Base-by-base conservation (phyloP, 2,329 filamentous ascomycete species). In the Lecanicillium sp. region DNA sequence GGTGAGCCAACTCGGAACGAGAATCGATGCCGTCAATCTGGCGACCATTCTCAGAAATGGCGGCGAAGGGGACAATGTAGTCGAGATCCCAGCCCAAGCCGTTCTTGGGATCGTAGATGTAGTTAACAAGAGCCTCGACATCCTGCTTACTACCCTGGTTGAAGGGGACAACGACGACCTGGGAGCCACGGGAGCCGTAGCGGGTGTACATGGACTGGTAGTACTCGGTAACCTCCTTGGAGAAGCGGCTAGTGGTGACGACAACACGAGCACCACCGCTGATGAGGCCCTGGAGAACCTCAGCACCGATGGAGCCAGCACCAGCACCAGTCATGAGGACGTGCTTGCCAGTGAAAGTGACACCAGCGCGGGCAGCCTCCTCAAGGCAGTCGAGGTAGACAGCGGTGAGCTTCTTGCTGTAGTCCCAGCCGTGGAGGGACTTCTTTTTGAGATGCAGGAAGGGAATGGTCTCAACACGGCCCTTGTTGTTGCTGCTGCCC, bases 111-210 rank as follows among this genome's bases (percentile, higher is more conserved):
- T 97, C 91, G 66, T 96, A 98, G 63, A 98, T 94, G 74, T 97
- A 98, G 52, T 96, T 80, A 44, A 98, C 77, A 7, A 98, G 78
- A 39, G 90, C 90, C 67, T 97, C 89, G 29, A 96, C 87, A 64
- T 98, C 93, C 67, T 97, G 91, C 73, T 96, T 94, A 74, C 91
- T 97, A 55, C 91, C 93, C 68, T 96, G 90, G 70, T 98, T 98
- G 81, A 98, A 98, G 42, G 94, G 93, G 48, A 97, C 94, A 48
- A 98, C 93, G 33, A 98, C 89, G 48, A 98, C 84, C 71, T 97
- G 90, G 50, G 93, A 97, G 55, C 93, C 93, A 55, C 89, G 87
- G 52, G 89, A 88, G 61, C 93, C 93, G 61, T 87, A 95, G 52
- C 90, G 87, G 54, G 90, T 87, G 68, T 98, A 98, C 87, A 98